These are phyloP conservation scores for Gymnopilus junonius DNA, from an alignment of 768 basidiomycete species.

Conservation along the genomic window DNA sequence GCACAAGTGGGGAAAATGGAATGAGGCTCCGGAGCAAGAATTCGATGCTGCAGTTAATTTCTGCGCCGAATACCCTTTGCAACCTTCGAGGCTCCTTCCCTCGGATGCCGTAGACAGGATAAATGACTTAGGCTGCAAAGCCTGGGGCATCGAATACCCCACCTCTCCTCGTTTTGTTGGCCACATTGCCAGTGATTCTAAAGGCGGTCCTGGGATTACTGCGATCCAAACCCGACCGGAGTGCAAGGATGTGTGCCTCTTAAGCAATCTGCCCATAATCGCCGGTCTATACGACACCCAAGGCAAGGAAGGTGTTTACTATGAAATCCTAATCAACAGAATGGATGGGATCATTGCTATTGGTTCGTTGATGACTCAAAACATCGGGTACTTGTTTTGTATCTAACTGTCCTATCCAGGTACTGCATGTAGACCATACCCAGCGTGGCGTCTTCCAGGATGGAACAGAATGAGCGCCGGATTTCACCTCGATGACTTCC, in stretches of 20 bases:
- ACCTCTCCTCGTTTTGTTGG: constrained; percentile 49
- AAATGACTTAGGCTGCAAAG: constrained; percentile 44
- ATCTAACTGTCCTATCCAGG: constrained; percentile 38
- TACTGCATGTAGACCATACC: constrained; percentile 68
- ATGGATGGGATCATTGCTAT: constrained; percentile 68
- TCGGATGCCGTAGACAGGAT: constrained; percentile 60
- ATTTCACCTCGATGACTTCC: constrained; percentile 70
- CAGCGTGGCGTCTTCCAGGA: constrained; percentile 67
- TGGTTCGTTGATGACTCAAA: constrained; percentile 39
- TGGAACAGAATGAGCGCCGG: constrained; percentile 73
- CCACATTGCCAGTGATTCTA: constrained; percentile 40
- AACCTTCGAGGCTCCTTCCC: constrained; percentile 50
- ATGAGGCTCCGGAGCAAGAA: constrained; percentile 63
- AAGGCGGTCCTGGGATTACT: constrained; percentile 37
- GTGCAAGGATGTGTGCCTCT: constrained; percentile 56
- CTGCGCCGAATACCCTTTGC: constrained; percentile 44
- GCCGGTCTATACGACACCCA: constrained; percentile 63
- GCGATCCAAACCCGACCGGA: constrained; percentile 42
- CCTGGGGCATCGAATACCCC: constrained; percentile 57
- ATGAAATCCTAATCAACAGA: constrained; percentile 56
- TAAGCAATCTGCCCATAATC: constrained; percentile 64
- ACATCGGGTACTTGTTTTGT: neutral
- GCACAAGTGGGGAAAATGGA: constrained; percentile 52
- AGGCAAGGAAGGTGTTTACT: constrained; percentile 63
- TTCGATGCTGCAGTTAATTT: constrained; percentile 55